Evolutionary conservation across 805 yeast species (phyloP), one percentile per base, ranked within the genome.

Genomic region (Sungouiella blattae): DNA sequence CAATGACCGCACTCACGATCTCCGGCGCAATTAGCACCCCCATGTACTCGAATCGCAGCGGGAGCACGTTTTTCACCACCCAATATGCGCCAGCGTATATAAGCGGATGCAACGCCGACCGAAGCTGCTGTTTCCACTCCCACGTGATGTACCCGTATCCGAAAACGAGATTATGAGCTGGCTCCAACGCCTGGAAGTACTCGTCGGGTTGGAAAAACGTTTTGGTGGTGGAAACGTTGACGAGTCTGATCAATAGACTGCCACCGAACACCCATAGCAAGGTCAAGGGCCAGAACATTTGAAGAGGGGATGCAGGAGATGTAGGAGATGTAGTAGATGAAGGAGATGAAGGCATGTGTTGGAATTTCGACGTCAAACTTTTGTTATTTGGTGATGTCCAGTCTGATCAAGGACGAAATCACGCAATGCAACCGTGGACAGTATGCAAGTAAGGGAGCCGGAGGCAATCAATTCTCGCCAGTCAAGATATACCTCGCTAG

Each of bases 191-290:
- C 60, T 93, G 99, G 79, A 82, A 93, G 60, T 72, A 93, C 59
- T 93, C 99, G 58, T 93, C 99, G 0, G 98, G 91, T 57, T 93
- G 99, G 62, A 93, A 93, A 54, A 78, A 93, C 0, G 98, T 87
- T 36, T 55, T 55, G 4, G 77, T 74, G 1, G 79, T 56, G 16
- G 84, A 52, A 0, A 94, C 76, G 57, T 88, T 87, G 49, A 75
- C 21, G 7, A 81, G 42, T 26, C 95, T 59, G n/a, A 73, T 9
- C 6, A 20, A 6, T 7, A 20, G 22, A 20, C 22, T 20, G 9
- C n/a, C n/a, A n/a, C n/a, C n/a, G n/a, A n/a, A n/a, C n/a, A n/a
- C n/a, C n/a, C n/a, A n/a, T n/a, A n/a, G n/a, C n/a, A n/a, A n/a
- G n/a, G n/a, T n/a, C n/a, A n/a, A n/a, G n/a, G n/a, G n/a, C n/a